These are phyloP conservation scores for Ochetophila trinervis DNA, from an alignment of 306 rosid species.

Conservation along the genomic window DNA sequence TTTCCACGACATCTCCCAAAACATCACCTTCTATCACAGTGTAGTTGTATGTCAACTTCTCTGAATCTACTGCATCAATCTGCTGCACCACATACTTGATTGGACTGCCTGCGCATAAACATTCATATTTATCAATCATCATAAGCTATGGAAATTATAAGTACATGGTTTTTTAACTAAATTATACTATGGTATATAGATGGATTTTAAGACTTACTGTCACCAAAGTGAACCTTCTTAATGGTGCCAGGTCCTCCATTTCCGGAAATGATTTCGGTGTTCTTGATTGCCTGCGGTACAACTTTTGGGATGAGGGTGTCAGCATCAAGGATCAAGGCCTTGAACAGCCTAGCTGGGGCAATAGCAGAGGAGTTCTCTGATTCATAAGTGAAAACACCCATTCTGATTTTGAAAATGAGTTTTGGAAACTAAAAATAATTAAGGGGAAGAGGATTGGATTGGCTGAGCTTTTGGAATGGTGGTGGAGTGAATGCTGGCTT, in stretches of 20 bases:
- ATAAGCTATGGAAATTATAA: no score
- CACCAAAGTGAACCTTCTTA: slow-evolving; percentile 30
- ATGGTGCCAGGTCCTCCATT: slow-evolving; percentile 52
- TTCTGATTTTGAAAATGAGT: no score
- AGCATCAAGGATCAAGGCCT: slow-evolving; percentile 33
- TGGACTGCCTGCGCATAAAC: slow-evolving; percentile 27
- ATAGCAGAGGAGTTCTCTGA: slow-evolving; percentile 10
- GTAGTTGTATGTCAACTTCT: slow-evolving; percentile 33
- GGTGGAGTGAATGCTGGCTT: no score
- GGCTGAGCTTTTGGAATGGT: no score
- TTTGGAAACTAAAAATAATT: no score
- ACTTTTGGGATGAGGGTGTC: slow-evolving; percentile 36
- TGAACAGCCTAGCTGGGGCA: slow-evolving; percentile 32
- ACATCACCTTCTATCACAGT: slow-evolving; percentile 43
- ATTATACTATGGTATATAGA: no score
- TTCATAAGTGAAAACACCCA: slow-evolving; percentile 31
- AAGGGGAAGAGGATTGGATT: no score
- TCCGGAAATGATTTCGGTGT: slow-evolving; percentile 39
- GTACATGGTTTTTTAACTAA: no score
- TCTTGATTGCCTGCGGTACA: slow-evolving; percentile 27
- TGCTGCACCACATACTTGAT: slow-evolving; percentile 39
- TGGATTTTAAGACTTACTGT: no score
- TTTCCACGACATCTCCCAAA: slow-evolving; percentile 34
- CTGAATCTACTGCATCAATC: slow-evolving; percentile 42
- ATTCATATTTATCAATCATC: no score